Percentiles rank a stretch among this genome's conserved stretches.
These are phyloP conservation scores for Aspergillus ibericus DNA, from an alignment of 2,329 filamentous ascomycete genomes.

Conservation along the genomic window DNA sequence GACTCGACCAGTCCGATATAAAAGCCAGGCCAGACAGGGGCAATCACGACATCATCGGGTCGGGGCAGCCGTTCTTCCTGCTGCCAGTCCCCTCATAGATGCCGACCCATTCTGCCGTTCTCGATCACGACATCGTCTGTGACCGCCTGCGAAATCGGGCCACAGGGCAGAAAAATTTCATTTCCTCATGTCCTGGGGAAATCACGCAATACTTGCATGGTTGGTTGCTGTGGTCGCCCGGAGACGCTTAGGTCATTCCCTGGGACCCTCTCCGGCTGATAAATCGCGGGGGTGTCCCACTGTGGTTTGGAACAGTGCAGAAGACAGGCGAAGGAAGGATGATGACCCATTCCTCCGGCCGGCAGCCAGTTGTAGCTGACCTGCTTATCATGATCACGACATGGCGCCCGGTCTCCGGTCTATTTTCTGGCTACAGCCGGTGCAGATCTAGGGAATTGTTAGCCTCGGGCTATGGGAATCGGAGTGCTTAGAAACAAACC, in stretches of 20 bases:
- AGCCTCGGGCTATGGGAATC: neutral
- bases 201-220: slow-evolving; percentile 44
- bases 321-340: slow-evolving; percentile 8
- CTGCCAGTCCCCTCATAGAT: slow-evolving; percentile 22
- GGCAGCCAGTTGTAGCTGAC: neutral
- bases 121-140: slow-evolving; percentile 31
- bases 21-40: slow-evolving; percentile 23
- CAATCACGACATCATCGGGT: slow-evolving; percentile 36
- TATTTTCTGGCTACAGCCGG: neutral
- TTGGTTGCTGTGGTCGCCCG: slow-evolving; percentile 21
- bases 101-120: slow-evolving; percentile 26
- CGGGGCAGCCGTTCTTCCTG: slow-evolving; percentile 24
- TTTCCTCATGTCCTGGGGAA: slow-evolving; percentile 31
- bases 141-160: slow-evolving; percentile 30
- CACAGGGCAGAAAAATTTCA: slow-evolving; percentile 28
- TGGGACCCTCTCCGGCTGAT: slow-evolving; percentile 18
- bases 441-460: neutral
- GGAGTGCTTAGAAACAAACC: neutral
- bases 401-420: neutral
- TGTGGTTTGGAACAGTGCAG: slow-evolving; percentile 10
- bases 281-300: slow-evolving; percentile 16
- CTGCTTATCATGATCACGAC: neutral
- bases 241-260: slow-evolving; percentile 15
- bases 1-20: slow-evolving; percentile 29
- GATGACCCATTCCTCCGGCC: neutral